Conservation (phyloP, 805 yeast genomes). For the Metschnikowia proteae region DNA sequence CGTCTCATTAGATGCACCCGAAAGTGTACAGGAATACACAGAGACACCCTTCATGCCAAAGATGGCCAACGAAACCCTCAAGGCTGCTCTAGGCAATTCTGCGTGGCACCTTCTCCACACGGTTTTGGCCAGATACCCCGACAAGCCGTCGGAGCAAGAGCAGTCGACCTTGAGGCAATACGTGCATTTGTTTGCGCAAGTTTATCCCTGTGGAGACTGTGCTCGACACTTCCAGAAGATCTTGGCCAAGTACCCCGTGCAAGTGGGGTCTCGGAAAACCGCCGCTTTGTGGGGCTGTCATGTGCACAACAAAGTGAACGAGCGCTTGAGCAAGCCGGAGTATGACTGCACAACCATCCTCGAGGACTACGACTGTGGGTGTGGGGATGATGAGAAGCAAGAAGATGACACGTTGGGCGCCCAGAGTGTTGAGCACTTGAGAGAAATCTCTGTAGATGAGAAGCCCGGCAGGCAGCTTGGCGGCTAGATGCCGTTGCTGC, state of each 20-base stretch:
- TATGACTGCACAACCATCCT: conserved; percentile 84
- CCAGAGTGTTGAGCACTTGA: conserved; percentile 35
- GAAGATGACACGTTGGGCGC: conserved; percentile 39
- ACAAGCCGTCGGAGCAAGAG: conserved; percentile 63
- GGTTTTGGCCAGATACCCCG: conserved; percentile 88
- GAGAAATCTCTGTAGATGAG: conserved; percentile 44
- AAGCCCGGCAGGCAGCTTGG: conserved; percentile 48
- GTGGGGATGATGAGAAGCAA: conserved; percentile 70
- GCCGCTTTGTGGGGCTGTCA: conserved; percentile 98
- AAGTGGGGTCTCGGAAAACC: conserved; percentile 62
- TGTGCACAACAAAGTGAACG: conserved; percentile 26
- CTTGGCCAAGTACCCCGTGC: conserved; percentile 77
- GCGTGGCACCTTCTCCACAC: conserved; percentile 93
- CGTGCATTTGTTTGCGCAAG: conserved; percentile 76
- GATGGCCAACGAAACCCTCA: conserved; percentile 80
- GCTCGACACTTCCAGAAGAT: conserved; percentile 83
- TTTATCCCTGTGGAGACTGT: conserved; percentile 97
- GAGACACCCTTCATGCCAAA: conserved; percentile 80
- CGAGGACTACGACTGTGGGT: conserved; percentile 95
- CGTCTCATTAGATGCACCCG: not conserved
- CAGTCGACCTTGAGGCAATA: conserved; percentile 59
- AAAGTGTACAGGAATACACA: conserved; percentile 16
- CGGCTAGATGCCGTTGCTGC: not conserved
- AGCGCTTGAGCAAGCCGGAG: conserved; percentile 31
- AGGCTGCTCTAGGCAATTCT: conserved; percentile 84